These are phyloP conservation scores for Globisporangium orthogonon DNA, from an alignment of 352 stramenopile genomes.

Conservation along the genomic window DNA sequence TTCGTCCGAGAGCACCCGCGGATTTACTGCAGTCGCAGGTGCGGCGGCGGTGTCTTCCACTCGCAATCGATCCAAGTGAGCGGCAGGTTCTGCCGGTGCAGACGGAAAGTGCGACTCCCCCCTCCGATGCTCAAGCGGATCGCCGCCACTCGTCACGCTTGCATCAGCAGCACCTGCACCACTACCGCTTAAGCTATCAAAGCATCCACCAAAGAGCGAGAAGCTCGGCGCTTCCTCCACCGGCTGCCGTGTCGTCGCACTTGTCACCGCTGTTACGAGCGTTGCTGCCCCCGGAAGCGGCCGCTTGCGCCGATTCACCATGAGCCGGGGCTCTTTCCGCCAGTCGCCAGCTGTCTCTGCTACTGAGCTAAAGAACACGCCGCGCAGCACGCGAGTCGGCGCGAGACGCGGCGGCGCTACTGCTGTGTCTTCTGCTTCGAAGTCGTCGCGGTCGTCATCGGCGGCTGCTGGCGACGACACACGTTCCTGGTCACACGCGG, in stretches of 20 bases:
- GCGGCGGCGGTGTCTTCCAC: slow-evolving; percentile 1
- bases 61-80: neutral
- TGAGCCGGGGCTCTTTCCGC: slow-evolving; percentile 26
- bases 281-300: neutral
- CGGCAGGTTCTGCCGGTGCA: too few species aligned
- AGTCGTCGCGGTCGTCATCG: neutral
- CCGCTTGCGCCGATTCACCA: slow-evolving; percentile 22
- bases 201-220: slow-evolving; percentile 1
- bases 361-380: slow-evolving; percentile 40
- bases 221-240: slow-evolving; percentile 10
- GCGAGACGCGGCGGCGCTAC: neutral
- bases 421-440: neutral
- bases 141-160: too few species aligned
- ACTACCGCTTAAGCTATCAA: too few species aligned
- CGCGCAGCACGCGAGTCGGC: slow-evolving; percentile 5
- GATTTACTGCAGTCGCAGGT: neutral
- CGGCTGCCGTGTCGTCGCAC: neutral
- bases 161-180: too few species aligned
- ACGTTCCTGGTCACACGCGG: slow-evolving; percentile 42
- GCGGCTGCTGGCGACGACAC: slow-evolving; percentile 6
- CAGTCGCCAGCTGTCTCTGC: slow-evolving; percentile 9
- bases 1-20: neutral
- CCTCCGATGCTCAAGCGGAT: too few species aligned
- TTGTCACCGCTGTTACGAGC: neutral
- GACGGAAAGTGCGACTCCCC: too few species aligned